These are phyloP conservation scores for Solanum lycopersicoides DNA, from an alignment of 257 asterid species.

Conservation along the genomic window DNA sequence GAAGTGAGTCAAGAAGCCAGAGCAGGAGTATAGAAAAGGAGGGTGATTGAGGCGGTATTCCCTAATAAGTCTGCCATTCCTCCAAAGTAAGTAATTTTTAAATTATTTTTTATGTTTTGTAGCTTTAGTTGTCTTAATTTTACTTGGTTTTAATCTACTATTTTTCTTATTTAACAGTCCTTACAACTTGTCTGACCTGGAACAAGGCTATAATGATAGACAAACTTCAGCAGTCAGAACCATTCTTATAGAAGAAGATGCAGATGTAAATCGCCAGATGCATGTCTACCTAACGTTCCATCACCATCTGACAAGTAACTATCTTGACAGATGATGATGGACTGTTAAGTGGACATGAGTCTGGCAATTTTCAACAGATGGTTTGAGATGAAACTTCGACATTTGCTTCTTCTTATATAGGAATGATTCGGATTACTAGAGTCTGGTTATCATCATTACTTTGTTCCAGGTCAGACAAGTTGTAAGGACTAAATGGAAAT, in stretches of 20 bases:
- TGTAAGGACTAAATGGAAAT: too few relatives aligned
- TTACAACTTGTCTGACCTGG: background rate
- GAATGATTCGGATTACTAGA: too few relatives aligned
- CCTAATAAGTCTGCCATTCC: slow-evolving; percentile 20
- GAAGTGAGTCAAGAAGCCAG: slow-evolving; percentile 35
- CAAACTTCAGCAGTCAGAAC: slow-evolving; percentile 20
- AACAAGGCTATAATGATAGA: slow-evolving; percentile 8
- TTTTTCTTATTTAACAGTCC: slow-evolving; percentile 13
- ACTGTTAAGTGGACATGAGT: too few relatives aligned
- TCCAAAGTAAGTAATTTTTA: slow-evolving; percentile 16
- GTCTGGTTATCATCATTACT: too few relatives aligned
- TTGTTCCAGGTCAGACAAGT: too few relatives aligned
- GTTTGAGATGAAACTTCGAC: too few relatives aligned
- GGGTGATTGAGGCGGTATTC: slow-evolving; percentile 11
- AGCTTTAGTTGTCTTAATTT: background rate
- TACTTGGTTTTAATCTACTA: background rate
- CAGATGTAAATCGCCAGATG: too few relatives aligned
- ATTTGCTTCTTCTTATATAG: too few relatives aligned
- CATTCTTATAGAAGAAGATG: slow-evolving; percentile 22
- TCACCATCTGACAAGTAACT: too few relatives aligned
- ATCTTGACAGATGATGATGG: too few relatives aligned
- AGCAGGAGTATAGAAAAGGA: slow-evolving; percentile 3
- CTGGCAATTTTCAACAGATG: too few relatives aligned
- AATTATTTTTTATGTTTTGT: background rate
- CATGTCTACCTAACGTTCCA: too few relatives aligned